These are phyloP conservation scores for Fusarium sp. DNA, from an alignment of 2,329 filamentous ascomycete genomes.

Conservation along the genomic window DNA sequence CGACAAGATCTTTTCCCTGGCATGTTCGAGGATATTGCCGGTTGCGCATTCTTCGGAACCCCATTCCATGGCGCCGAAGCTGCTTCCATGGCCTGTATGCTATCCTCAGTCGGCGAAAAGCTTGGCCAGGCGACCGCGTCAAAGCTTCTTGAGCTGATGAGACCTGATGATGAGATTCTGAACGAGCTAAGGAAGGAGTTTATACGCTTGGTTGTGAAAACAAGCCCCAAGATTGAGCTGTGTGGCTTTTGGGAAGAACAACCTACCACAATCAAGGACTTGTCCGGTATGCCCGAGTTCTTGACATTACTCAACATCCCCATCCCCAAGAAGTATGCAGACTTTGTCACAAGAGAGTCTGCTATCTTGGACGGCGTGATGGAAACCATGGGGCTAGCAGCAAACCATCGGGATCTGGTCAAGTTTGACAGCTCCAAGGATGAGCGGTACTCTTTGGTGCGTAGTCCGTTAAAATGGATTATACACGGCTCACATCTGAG, in stretches of 20 bases:
- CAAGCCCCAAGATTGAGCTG: conserved; percentile 52
- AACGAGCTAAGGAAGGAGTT: conserved; percentile 54
- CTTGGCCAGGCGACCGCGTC: conserved; percentile 49
- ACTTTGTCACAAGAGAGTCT: conserved; percentile 56
- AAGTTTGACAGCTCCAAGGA: conserved; percentile 57
- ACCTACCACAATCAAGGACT: conserved; percentile 52
- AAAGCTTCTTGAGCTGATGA: conserved; percentile 55
- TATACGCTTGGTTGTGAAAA: conserved; percentile 50
- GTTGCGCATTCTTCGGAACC: conserved; percentile 55
- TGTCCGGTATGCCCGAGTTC: conserved; percentile 48
- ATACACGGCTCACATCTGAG: conserved; percentile 51
- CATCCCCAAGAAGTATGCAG: conserved; percentile 50
- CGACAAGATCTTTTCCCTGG: conserved; percentile 51
- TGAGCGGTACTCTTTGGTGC: conserved; percentile 51
- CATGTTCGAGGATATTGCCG: conserved; percentile 56
- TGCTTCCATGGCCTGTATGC: conserved; percentile 53
- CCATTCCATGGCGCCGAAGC: conserved; percentile 54
- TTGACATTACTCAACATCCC: conserved; percentile 39
- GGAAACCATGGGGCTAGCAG: conserved; percentile 50
- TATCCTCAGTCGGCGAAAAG: conserved; percentile 50
- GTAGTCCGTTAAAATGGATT: conserved; percentile 51
- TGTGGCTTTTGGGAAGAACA: conserved; percentile 56
- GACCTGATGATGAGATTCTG: conserved; percentile 53
- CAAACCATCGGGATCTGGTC: conserved; percentile 55
- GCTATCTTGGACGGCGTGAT: conserved; percentile 52